Evolutionary conservation across 1,284 basidiomycete species (phyloP).

Genomic region (Cryptococcus maquisensis): DNA sequence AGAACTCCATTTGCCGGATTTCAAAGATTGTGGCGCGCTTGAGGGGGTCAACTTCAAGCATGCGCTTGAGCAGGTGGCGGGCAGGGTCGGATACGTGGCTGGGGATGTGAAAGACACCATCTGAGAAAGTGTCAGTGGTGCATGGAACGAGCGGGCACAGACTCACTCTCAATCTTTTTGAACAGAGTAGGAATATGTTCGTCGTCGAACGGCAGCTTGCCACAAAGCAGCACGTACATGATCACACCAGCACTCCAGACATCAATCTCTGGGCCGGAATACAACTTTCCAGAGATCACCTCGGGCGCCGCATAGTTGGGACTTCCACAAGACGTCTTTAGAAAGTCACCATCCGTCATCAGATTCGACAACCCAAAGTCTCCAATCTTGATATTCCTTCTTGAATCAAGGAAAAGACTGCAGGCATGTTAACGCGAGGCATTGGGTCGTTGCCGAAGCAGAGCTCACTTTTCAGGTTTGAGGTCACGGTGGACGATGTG

Average conservation of each 20-base stretch:
- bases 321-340: conserved; percentile 90
- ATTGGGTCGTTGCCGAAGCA: conserved; percentile 51
- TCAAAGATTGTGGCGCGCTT: conserved; percentile 87
- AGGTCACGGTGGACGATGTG: conserved; percentile 95
- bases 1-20: conserved; percentile 84
- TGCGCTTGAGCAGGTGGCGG: conserved; percentile 68
- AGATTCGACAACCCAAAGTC: conserved; percentile 93
- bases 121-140: conserved; percentile 49
- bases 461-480: conserved; percentile 80
- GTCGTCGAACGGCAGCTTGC: conserved; percentile 88
- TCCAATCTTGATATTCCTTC: conserved; percentile 76
- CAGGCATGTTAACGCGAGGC: not conserved
- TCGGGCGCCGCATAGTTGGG: conserved; percentile 96
- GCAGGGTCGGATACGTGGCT: conserved; percentile 72
- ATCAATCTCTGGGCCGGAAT: conserved; percentile 92
- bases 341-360: conserved; percentile 89
- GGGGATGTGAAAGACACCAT: conserved; percentile 80
- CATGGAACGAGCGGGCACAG: not conserved
- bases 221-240: conserved; percentile 90
- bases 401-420: conserved; percentile 53
- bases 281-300: conserved; percentile 85
- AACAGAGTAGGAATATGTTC: conserved; percentile 87
- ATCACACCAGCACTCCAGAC: conserved; percentile 98
- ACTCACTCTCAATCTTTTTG: conserved; percentile 82
- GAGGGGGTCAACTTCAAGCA: conserved; percentile 87